phyloP scores from a whole-genome alignment of 2,329 filamentous ascomycete species.

The Furcasterigmium sp. region DNA sequence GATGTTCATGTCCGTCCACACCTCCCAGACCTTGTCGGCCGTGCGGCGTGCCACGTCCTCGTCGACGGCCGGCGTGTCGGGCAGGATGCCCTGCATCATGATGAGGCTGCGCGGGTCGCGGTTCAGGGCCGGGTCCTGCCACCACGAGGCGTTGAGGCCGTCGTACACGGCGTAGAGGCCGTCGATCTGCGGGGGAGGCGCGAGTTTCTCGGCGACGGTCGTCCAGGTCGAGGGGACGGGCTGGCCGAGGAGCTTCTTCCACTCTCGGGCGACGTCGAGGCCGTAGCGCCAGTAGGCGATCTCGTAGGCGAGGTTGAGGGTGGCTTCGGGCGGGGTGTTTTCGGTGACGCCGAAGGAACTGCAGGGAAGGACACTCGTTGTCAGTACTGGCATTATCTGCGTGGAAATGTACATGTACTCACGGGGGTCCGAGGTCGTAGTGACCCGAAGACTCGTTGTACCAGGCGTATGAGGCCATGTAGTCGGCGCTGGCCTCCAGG shows the following conservation, averaged over 20 bases:
- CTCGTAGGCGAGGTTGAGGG: constrained; percentile 54
- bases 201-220: constrained; percentile 42
- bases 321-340: constrained; percentile 51
- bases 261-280: constrained; percentile 44
- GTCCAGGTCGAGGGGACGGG: constrained; percentile 39
- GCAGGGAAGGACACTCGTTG: no score
- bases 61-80: constrained; percentile 30
- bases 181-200: constrained; percentile 43
- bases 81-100: constrained; percentile 39
- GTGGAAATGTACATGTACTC: background rate
- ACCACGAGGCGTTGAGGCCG: constrained; percentile 39
- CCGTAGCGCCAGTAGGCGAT: constrained; percentile 58
- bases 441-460: constrained; percentile 43
- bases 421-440: constrained; percentile 44
- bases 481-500: constrained; percentile 46
- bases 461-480: constrained; percentile 55
- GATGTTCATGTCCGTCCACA: constrained; percentile 35
- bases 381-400: background rate
- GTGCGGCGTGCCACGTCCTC: constrained; percentile 26
- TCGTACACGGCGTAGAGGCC: constrained; percentile 51
- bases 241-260: constrained; percentile 42
- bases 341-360: constrained; percentile 43
- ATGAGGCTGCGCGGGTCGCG: constrained; percentile 38
- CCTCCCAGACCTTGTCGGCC: constrained; percentile 28
- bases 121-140: constrained; percentile 27